Base-by-base conservation (phyloP, 257 asterid species). In the Penstemon barbatus region DNA sequence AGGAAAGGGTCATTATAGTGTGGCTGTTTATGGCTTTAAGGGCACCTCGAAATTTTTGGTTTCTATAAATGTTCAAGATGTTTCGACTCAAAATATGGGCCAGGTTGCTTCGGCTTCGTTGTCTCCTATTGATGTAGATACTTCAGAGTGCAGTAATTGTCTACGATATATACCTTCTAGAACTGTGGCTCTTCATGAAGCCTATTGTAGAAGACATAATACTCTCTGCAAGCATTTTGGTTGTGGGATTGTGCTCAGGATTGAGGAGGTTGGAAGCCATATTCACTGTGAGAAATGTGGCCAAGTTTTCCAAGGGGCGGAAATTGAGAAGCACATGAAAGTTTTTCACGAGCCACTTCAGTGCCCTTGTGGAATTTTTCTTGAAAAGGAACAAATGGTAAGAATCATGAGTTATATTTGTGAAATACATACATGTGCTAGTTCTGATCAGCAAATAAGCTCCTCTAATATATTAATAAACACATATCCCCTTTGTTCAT, bases 361-460 rank as follows among this genome's bases (percentile, higher is more conserved):
- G 48, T 94, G 99, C 71, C 86, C 92, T 4, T 94, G 99, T 64
- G 97, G 99, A 36, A 60, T 83, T 60, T 82, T 86, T 70, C 96
- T 94, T 56, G 97, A 89, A 83, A 91, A 94, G 77, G 95, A 87
- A 67, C 82, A 83, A 66, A 94, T 94, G 99, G 99, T 94, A 79
- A 74, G 86, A 42, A 66, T 39, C 33, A 33, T 33, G 25, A 25
- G 33, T 25, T 25, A 25, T 25, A 25, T 25, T 25, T 25, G 33
- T 25, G 33, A 25, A 25, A 25, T 25, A 25, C 33, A 25, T 25
- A 25, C 33, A 25, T 25, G 33, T 25, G 33, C 33, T 25, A 25
- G 33, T 25, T 25, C 33, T 25, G 33, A 25, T 25, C 33, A 25
- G 33, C 33, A 25, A 25, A 25, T 25, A 25, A 25, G 33, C 33